Conservation (phyloP, 306 rosid genomes). For the Pyrus communis region DNA sequence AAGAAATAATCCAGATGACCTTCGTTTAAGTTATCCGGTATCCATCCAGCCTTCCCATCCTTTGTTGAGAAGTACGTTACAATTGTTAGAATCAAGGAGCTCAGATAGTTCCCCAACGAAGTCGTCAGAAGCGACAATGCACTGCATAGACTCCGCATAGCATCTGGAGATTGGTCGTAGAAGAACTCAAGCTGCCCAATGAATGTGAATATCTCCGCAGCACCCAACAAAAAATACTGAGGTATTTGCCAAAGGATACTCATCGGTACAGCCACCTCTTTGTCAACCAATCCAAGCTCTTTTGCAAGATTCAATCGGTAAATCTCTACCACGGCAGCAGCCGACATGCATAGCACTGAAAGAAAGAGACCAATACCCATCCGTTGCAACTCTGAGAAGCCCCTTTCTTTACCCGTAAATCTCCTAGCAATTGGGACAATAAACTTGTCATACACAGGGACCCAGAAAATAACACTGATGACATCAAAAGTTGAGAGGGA, state of each 20-base stretch:
- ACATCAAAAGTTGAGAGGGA: slow-evolving; percentile 76
- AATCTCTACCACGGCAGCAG: slow-evolving; percentile 85
- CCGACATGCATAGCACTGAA: slow-evolving; percentile 82
- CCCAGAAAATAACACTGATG: slow-evolving; percentile 89
- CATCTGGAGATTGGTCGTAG: slow-evolving; percentile 95
- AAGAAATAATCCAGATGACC: slow-evolving; percentile 83
- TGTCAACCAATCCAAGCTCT: slow-evolving; percentile 53
- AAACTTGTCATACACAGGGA: slow-evolving; percentile 65
- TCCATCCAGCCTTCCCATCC: slow-evolving; percentile 71
- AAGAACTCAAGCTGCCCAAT: slow-evolving; percentile 93
- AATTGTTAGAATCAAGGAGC: slow-evolving; percentile 69
- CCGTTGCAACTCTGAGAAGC: slow-evolving; percentile 87
- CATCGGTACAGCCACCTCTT: slow-evolving; percentile 58
- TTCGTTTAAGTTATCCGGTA: slow-evolving; percentile 68
- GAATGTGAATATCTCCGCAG: slow-evolving; percentile 78
- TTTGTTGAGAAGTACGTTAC: slow-evolving; percentile 72
- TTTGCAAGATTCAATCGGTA: slow-evolving; percentile 55
- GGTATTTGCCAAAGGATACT: slow-evolving; percentile 79
- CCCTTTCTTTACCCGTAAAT: slow-evolving; percentile 73
- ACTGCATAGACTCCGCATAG: slow-evolving; percentile 92
- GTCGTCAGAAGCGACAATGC: slow-evolving; percentile 79
- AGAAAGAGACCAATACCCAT: slow-evolving; percentile 92
- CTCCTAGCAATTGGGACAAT: slow-evolving; percentile 80
- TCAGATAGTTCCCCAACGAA: slow-evolving; percentile 75
- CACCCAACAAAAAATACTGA: slow-evolving; percentile 82